Evolutionary conservation across 768 basidiomycete species (phyloP), one percentile per base, ranked within the genome.

Genomic region (Mycena indigotica): DNA sequence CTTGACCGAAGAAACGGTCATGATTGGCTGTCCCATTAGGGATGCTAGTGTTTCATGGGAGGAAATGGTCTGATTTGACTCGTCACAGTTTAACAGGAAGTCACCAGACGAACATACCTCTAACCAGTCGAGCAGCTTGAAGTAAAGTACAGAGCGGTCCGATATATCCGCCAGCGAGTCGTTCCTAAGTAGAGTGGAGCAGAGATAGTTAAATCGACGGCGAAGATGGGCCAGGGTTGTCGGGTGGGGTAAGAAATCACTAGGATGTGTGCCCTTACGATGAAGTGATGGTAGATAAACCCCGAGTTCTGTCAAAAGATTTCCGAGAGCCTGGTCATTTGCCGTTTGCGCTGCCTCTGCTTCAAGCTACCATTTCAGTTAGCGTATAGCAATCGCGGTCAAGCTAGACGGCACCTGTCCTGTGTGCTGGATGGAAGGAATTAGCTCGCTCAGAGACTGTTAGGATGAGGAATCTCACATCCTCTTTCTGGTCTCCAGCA

Each of bases 1-100:
- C 68, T 88, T 89, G 51, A 85, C 80, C 19, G 88, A 88, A 4
- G 81, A 77, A 19, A 85, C 83, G n/a, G 86, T 85, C 93, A 95
- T 95, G 68, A 92, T 93, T 5, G 94, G 93, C 93, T 95, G 96
- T 1, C 92, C 93, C 85, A 96, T 92, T 89, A 95, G 95, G 59
- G 90, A 92, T 16, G 93, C 93, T 38, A 97, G 74, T 4, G 93
- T 89, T 77, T 96, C 95, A 61, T 97, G 95, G 63, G 87, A 88
- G 5, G 94, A 95, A 45, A 98, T 89, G 0, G 91, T 93, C 95
- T 97, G 21, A n/a, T n/a, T 21, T 25, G 12, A 10, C 46, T 45
- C 46, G 23, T 25, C 21, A 48, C 6, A 25, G 32, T 35, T 17
- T 48, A n/a, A n/a, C 41, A 16, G 21, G 41, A 6, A 13, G 25